Conservation (phyloP, 441 rosid species). For the Daphne laureola region DNA sequence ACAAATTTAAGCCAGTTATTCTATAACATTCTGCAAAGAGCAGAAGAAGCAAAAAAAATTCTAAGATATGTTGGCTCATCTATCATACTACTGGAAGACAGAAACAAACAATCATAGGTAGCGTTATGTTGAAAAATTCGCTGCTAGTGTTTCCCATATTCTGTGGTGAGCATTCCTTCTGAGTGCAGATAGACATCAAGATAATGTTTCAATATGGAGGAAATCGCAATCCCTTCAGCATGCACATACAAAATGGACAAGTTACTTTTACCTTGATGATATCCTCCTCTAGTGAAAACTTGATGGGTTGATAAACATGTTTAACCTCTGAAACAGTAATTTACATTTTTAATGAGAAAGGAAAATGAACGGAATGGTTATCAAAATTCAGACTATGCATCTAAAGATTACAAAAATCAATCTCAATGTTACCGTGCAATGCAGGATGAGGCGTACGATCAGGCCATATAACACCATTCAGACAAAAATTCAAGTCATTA, state of each 20-base stretch:
- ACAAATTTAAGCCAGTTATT: too few relatives aligned
- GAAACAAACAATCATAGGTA: too few relatives aligned
- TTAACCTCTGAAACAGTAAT: conserved; percentile 70
- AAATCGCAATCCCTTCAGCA: conserved; percentile 2
- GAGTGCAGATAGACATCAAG: too few relatives aligned
- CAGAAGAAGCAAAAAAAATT: too few relatives aligned
- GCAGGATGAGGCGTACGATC: conserved; percentile 96
- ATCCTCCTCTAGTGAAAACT: conserved; percentile 45
- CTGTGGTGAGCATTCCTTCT: too few relatives aligned
- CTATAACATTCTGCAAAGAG: too few relatives aligned
- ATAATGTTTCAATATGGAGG: too few relatives aligned
- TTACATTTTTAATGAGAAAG: conserved; percentile 18
- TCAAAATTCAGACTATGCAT: background rate
- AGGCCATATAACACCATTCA: conserved; percentile 91
- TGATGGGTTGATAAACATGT: conserved; percentile 78
- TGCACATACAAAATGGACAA: conserved; percentile 16
- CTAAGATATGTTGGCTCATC: too few relatives aligned
- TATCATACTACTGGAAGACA: too few relatives aligned
- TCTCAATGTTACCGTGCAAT: conserved; percentile 53
- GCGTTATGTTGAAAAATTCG: too few relatives aligned
- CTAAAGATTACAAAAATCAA: conserved; percentile 5
- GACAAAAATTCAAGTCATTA: conserved; percentile 91
- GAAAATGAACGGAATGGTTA: conserved; percentile 5
- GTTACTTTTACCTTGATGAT: conserved; percentile 46
- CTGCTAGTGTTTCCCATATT: too few relatives aligned